Evolutionary conservation across 148 eudicot species (phyloP).

Genomic region (Silene uniflora): DNA sequence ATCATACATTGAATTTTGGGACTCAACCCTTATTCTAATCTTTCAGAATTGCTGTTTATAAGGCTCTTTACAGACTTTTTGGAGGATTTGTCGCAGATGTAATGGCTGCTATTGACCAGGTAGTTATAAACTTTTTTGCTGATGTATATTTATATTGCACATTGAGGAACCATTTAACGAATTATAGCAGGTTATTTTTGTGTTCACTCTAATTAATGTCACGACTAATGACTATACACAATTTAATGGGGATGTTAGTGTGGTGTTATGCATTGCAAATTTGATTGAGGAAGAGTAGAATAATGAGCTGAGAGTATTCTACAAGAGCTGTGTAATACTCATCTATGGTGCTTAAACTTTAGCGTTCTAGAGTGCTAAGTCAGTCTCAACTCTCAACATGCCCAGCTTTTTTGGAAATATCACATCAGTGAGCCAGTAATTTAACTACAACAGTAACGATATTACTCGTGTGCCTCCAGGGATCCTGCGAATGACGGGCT

Average conservation of each 20-base stretch:
- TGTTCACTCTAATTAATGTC: background rate
- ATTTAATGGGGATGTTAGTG: background rate
- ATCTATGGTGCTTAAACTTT: background rate
- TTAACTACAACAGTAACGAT: background rate
- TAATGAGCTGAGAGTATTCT: background rate
- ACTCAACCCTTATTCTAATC: slow-evolving; percentile 10
- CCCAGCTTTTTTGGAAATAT: background rate
- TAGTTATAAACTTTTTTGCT: slow-evolving; percentile 19
- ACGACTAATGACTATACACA: background rate
- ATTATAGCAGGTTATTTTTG: background rate
- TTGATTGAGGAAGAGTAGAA: background rate
- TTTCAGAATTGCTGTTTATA: slow-evolving; percentile 88
- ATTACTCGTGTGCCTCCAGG: background rate
- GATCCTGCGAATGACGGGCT: background rate
- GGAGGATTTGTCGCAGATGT: slow-evolving; percentile 99
- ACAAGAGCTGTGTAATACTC: background rate
- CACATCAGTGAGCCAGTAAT: background rate
- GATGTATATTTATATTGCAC: slow-evolving; percentile 6
- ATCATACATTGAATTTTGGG: slow-evolving; percentile 6
- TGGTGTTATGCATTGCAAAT: background rate
- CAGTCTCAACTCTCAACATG: background rate
- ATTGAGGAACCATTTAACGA: background rate
- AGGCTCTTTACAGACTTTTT: slow-evolving; percentile 91
- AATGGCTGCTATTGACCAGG: slow-evolving; percentile 95
- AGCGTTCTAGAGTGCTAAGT: background rate